phyloP scores from a whole-genome alignment of 768 basidiomycete species.

The Mrakia gelida region DNA sequence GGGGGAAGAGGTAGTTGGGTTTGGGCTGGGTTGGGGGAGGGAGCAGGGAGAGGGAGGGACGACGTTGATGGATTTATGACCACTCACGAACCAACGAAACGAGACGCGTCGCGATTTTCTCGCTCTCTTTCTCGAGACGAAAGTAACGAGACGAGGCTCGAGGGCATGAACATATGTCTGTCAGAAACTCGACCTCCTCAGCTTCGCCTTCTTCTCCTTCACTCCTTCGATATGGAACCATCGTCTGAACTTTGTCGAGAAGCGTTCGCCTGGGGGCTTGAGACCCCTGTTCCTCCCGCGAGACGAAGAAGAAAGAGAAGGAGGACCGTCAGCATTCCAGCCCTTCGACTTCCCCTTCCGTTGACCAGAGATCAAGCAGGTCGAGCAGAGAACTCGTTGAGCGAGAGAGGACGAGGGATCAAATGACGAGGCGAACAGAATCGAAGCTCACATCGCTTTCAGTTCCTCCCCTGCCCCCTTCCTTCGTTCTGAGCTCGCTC shows the following conservation, averaged over 20 bases:
- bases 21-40: not conserved
- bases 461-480: not conserved
- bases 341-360: too few relatives aligned
- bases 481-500: not conserved
- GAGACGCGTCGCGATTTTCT: not conserved
- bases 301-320: not conserved
- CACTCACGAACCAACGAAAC: not conserved
- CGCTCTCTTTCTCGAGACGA: too few relatives aligned
- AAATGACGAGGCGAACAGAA: not conserved
- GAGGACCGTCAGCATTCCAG: too few relatives aligned
- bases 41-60: not conserved
- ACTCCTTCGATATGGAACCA: not conserved
- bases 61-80: not conserved
- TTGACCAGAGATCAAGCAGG: not conserved
- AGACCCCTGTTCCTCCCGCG: not conserved
- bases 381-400: not conserved
- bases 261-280: not conserved
- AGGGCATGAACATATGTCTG: too few relatives aligned
- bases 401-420: not conserved
- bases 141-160: too few relatives aligned
- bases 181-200: not conserved
- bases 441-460: not conserved
- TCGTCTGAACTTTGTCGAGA: not conserved
- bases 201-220: not conserved
- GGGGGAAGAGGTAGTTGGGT: conserved; percentile 12